A percentile compares a stretch with the other conserved stretches of the same genome.
Evolutionary conservation across 2,329 filamentous ascomycete genomes (phyloP).

Genomic region (Fusarium camptoceras): DNA sequence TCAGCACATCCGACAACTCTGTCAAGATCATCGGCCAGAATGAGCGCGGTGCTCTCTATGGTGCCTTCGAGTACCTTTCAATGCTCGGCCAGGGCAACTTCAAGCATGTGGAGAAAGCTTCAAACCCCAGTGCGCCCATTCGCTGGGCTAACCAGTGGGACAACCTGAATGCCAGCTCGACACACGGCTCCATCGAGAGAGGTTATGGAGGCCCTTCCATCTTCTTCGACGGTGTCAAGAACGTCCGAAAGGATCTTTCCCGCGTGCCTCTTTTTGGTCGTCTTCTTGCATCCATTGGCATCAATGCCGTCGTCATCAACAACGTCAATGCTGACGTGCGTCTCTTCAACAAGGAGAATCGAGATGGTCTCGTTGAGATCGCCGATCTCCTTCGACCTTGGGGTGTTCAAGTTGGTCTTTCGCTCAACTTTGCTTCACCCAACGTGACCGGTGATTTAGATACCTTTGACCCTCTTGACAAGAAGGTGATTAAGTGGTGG

Average conservation of each 20-base stretch:
- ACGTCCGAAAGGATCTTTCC: conserved; percentile 67
- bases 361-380: conserved; percentile 70
- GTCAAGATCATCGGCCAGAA: conserved; percentile 73
- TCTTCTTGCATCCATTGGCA: conserved; percentile 71
- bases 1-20: conserved; percentile 58
- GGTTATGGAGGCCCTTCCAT: conserved; percentile 76
- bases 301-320: conserved; percentile 76
- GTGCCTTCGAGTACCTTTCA: conserved; percentile 75
- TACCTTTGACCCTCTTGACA: conserved; percentile 74
- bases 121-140: conserved; percentile 70
- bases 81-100: conserved; percentile 69
- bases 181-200: conserved; percentile 69
- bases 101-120: conserved; percentile 58
- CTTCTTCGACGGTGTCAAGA: conserved; percentile 68
- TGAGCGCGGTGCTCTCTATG: conserved; percentile 75
- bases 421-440: conserved; percentile 76
- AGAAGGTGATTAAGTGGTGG: conserved; percentile 72
- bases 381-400: conserved; percentile 75
- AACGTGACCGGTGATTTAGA: conserved; percentile 64
- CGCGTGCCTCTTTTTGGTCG: conserved; percentile 73
- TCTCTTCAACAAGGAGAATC: conserved; percentile 65
- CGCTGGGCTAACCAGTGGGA: conserved; percentile 82
- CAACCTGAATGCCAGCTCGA: conserved; percentile 66
- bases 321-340: conserved; percentile 77
- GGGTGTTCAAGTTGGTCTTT: conserved; percentile 73